Conservation (phyloP, 345 rosid genomes). For the Cochlearia excelsa region DNA sequence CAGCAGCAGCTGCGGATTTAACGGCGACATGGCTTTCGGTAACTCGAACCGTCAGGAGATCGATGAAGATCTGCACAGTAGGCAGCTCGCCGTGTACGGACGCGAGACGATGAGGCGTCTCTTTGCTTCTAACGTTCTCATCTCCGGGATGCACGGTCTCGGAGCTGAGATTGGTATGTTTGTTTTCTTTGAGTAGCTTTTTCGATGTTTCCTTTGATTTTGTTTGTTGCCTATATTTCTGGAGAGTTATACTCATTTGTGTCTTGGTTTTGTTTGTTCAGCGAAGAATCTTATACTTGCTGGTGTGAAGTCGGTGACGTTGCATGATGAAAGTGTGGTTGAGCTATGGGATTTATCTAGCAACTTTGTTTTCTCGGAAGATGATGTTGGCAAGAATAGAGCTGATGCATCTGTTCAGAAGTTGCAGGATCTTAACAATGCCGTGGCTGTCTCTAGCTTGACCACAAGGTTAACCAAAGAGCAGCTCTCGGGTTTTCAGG, state of each 20-base stretch:
- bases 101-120: slow-evolving; percentile 98
- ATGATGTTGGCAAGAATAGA: slow-evolving; percentile 85
- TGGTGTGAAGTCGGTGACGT: slow-evolving; percentile 94
- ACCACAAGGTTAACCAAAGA: slow-evolving; percentile 68
- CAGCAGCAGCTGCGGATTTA: slow-evolving; percentile 27
- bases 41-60: slow-evolving; percentile 64
- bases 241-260: background rate
- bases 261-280: slow-evolving; percentile 30
- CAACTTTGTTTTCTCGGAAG: slow-evolving; percentile 78
- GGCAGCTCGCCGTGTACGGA: slow-evolving; percentile 99
- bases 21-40: slow-evolving; percentile 67
- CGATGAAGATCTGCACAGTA: slow-evolving; percentile 97
- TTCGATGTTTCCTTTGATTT: background rate
- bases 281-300: slow-evolving; percentile 97
- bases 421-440: slow-evolving; percentile 94
- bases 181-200: background rate
- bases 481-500: slow-evolving; percentile 85
- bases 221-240: background rate
- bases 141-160: slow-evolving; percentile 93
- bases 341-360: slow-evolving; percentile 94
- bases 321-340: slow-evolving; percentile 82
- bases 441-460: slow-evolving; percentile 67
- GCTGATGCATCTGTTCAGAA: slow-evolving; percentile 93
- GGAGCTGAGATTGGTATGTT: slow-evolving; percentile 94
- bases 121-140: slow-evolving; percentile 81